Base-by-base conservation (phyloP, 208 protist genomes). In the Leishmania mexicana region DNA sequence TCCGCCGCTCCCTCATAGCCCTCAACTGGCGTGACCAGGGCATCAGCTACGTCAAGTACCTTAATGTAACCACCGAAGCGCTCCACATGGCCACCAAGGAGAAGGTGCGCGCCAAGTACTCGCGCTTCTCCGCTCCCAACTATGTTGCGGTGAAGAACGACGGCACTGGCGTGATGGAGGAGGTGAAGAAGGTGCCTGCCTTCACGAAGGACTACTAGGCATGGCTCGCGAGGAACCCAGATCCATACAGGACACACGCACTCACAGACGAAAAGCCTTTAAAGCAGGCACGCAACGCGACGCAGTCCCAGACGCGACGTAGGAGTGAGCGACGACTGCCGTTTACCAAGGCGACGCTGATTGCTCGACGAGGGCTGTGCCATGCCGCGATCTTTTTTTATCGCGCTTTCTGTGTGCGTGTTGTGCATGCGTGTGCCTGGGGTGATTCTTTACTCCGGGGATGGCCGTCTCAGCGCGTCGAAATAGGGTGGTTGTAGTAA, bases 41-140 rank as follows among this genome's bases (percentile, higher is more conserved):
- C 68, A 95, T 98, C 83, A 96, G 90, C 80, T 98, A 98, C 87
- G 74, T 98, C 62, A 95, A 96, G 84, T 98, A 98, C 84, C 90
- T 98, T 6, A 98, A 98, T 80, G 92, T 98, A 11, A 89, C 90
- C 87, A 97, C 93, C 10, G 93, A 96, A 81, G 85, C 95, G 17
- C 88, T 98, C 54, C 95, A 97, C 87, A 95, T 90, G 87, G 75
- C 91, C 11, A 82, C 93, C 21, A 96, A 90, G 74, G 90, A 94
- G 13, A 92, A 89, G 81, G 73, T 76, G 35, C 84, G 85, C 54
- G 84, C 75, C 42, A 97, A 96, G 83, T 96, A 97, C 83, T 77
- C 76, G 67, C 88, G 88, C 35, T 98, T 87, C 80, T 97, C 93
- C 53, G 78, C 75, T 38, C 92, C 95, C 49, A 92, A 93, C 80